phyloP scores from a whole-genome alignment of 805 yeast genomes.

The Lachancea fermentati region DNA sequence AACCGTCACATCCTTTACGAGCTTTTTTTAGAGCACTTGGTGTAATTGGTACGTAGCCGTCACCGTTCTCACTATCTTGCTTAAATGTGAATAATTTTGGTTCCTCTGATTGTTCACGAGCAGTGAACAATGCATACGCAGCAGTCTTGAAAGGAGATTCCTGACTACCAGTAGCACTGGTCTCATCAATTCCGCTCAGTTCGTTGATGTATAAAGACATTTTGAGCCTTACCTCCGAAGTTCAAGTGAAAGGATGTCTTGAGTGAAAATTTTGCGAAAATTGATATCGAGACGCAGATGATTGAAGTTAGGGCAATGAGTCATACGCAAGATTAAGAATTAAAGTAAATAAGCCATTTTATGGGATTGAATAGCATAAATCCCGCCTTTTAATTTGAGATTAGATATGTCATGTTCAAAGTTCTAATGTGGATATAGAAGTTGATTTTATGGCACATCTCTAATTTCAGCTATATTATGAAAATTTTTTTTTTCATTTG shows the following conservation, averaged over 20 bases:
- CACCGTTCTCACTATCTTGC: conserved; percentile 38
- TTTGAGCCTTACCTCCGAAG: not conserved
- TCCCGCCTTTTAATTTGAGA: too few species aligned
- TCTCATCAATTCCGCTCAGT: conserved; percentile 58
- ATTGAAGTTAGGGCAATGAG: not conserved
- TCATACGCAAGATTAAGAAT: not conserved
- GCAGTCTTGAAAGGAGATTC: conserved; percentile 71
- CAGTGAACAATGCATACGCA: conserved; percentile 65
- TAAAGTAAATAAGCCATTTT: too few species aligned
- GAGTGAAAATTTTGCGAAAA: not conserved
- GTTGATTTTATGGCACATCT: not conserved
- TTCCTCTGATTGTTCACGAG: conserved; percentile 38
- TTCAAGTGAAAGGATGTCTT: not conserved
- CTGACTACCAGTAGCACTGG: conserved; percentile 56
- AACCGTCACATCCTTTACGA: conserved; percentile 88
- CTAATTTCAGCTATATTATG: too few species aligned
- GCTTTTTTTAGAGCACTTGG: conserved; percentile 94
- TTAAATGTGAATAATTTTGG: conserved; percentile 54
- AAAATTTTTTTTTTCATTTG: not conserved
- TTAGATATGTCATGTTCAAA: too few species aligned
- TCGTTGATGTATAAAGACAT: conserved; percentile 66
- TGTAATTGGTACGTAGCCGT: conserved; percentile 66
- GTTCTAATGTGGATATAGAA: too few species aligned
- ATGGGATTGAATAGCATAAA: too few species aligned
- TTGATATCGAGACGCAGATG: not conserved